phyloP scores from a whole-genome alignment of 495 filamentous ascomycete genomes.

The Tuber borchii region DNA sequence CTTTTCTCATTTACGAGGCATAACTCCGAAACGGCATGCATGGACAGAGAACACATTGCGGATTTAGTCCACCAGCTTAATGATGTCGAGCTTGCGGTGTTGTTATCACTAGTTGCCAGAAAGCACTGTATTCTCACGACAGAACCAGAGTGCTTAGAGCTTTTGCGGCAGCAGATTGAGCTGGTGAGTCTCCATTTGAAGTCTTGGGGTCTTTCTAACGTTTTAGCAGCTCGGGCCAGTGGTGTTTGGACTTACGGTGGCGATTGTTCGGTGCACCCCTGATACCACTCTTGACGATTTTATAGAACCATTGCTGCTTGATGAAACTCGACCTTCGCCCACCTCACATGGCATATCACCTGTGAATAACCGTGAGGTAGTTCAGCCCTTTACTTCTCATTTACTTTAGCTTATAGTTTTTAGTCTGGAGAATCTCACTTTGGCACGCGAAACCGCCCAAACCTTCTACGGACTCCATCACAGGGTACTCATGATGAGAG shows the following conservation, averaged over 20 bases:
- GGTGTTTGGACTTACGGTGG: conserved; percentile 63
- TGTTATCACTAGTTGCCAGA: conserved; percentile 68
- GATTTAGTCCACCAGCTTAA: conserved; percentile 59
- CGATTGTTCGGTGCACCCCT: conserved; percentile 62
- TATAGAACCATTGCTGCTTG: conserved; percentile 58
- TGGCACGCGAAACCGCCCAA: conserved; percentile 28
- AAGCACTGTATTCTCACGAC: conserved; percentile 86
- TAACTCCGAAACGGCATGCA: conserved; percentile 15
- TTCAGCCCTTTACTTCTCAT: conserved; percentile 1
- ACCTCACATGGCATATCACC: conserved; percentile 31
- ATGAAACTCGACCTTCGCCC: conserved; percentile 26
- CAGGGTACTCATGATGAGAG: conserved; percentile 28
- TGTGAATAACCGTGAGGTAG: conserved; percentile 32
- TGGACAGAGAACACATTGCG: conserved; percentile 35
- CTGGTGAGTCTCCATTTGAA: conserved; percentile 48
- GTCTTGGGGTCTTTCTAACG: neutral
- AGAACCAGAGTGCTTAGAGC: conserved; percentile 54
- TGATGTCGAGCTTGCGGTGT: conserved; percentile 79
- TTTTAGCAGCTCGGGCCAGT: conserved; percentile 55
- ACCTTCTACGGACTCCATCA: conserved; percentile 28
- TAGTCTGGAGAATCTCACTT: conserved; percentile 30
- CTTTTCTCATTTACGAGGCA: neutral
- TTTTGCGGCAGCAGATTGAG: conserved; percentile 63
- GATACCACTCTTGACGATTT: conserved; percentile 76
- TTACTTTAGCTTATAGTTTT: neutral